Evolutionary conservation across 106 monocot genomes (phyloP), one percentile per base, ranked within the genome.

Genomic region (Acanthochlamys bracteata): DNA sequence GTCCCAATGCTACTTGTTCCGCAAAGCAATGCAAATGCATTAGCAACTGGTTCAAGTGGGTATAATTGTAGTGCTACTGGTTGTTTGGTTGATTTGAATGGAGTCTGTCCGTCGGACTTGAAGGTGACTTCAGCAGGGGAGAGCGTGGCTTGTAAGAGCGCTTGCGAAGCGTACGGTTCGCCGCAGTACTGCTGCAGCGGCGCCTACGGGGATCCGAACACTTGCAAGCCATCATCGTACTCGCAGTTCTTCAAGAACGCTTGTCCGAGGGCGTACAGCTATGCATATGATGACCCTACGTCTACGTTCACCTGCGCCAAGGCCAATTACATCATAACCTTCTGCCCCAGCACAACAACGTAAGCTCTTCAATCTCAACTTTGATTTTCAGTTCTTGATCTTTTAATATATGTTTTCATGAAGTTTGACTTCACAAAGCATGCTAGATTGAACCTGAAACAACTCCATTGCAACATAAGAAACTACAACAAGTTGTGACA

Each of bases 191-290:
- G 93, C 78, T 93, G 93, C 72, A 85, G 78, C 69, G 90, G 95
- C 24, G 82, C 59, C 24, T 96, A 78, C 57, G 95, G 82, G 45
- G 90, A 74, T 68, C 95, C 95, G 0, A 78, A 72, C 72, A 90
- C 95, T 0, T 96, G 95, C 74, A 74, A 71, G 60, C 95, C 95
- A 0, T 70, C 82, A 15, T 47, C 74, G 0, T 96, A 90, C 75
- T 96, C 95, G 0, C 64, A 74, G 76, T 74, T 96, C 76, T 96
- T 96, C 76, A 96, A 96, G 80, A 83, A 78, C 61, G 90, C 90
- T 1, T 91, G 90, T 68, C 90, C 90, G 0, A 54, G 83, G 20
- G 86, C 90, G 0, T 96, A 96, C 72, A 90, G 90, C 75, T 96
- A 96, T 58, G 95, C 95, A 24, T 96, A 83, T 63, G 95, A 96